A percentile compares a stretch with the other conserved stretches of the same genome.
Evolutionary conservation across 2,329 filamentous ascomycete species (phyloP).

Genomic region (Fusarium napiforme): DNA sequence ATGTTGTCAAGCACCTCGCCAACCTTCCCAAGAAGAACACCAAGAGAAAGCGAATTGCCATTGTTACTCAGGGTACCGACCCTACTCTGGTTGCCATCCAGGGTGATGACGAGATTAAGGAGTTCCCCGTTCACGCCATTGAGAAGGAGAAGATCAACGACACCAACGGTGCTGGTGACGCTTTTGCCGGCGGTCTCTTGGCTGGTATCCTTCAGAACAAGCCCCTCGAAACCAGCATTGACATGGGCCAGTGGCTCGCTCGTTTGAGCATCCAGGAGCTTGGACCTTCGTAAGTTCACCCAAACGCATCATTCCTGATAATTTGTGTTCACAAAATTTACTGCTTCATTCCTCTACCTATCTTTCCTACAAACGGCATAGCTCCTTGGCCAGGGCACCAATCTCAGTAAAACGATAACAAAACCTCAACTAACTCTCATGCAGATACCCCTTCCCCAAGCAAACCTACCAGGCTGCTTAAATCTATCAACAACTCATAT

Average conservation of each 20-base stretch:
- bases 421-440: conserved; percentile 33
- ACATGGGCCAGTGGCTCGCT: conserved; percentile 97
- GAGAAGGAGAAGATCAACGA: conserved; percentile 84
- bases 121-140: conserved; percentile 85
- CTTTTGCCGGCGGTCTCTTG: conserved; percentile 93
- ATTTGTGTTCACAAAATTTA: conserved; percentile 9
- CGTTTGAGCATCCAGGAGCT: conserved; percentile 93
- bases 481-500: conserved; percentile 40
- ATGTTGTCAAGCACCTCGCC: conserved; percentile 87
- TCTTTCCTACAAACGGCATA: conserved; percentile 29
- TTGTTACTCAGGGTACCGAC: conserved; percentile 94
- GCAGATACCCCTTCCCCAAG: conserved; percentile 84
- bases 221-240: conserved; percentile 78
- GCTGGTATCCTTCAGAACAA: conserved; percentile 90
- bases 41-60: conserved; percentile 83
- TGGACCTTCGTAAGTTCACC: conserved; percentile 85
- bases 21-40: conserved; percentile 92
- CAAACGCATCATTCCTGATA: conserved; percentile 14
- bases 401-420: conserved; percentile 15
- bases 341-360: conserved; percentile 34
- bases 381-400: conserved; percentile 24
- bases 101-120: conserved; percentile 75
- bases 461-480: conserved; percentile 72
- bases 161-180: conserved; percentile 96
- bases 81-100: conserved; percentile 87